Percentiles rank a stretch among this genome's conserved stretches.
phyloP scores from a whole-genome alignment of 192 early-diverging fungal genomes.

The Umbelopsis sp. region DNA sequence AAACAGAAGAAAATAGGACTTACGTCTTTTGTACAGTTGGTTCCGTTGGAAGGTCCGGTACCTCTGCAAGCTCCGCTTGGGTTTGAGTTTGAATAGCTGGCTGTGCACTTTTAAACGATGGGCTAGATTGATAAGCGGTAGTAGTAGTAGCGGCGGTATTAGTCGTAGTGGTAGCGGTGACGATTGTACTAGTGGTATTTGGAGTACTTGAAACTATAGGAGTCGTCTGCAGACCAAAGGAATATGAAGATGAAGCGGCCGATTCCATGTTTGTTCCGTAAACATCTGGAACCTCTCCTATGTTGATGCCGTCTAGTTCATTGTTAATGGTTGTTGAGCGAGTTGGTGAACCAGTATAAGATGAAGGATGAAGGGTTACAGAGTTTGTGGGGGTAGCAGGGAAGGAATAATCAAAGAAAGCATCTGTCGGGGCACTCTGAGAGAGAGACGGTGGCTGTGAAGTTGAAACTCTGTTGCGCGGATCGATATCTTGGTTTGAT shows the following conservation, averaged over 20 bases:
- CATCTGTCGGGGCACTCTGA: not conserved
- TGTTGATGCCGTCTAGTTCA: not conserved
- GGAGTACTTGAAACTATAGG: not conserved
- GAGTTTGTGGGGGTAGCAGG: not conserved
- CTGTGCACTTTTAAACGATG: not conserved
- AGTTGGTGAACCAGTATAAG: not conserved
- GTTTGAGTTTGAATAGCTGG: not conserved
- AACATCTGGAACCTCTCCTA: not conserved
- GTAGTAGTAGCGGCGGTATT: too few relatives aligned
- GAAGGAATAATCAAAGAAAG: conserved; percentile 5
- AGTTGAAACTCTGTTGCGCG: not conserved
- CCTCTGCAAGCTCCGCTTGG: not conserved
- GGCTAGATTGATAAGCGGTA: not conserved
- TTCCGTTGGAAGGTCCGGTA: not conserved
- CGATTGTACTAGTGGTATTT: too few relatives aligned
- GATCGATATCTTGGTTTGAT: not conserved
- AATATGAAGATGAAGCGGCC: conserved; percentile 9
- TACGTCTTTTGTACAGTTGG: not conserved
- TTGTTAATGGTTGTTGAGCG: not conserved
- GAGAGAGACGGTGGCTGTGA: not conserved
- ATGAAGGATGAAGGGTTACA: not conserved
- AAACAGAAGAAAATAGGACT: not conserved
- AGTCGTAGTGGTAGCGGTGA: too few relatives aligned
- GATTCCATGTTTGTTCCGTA: conserved; percentile 9
- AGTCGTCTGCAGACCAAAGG: not conserved